Conservation (phyloP, 139 green algal genomes). For the Haematococcus lacustris region DNA sequence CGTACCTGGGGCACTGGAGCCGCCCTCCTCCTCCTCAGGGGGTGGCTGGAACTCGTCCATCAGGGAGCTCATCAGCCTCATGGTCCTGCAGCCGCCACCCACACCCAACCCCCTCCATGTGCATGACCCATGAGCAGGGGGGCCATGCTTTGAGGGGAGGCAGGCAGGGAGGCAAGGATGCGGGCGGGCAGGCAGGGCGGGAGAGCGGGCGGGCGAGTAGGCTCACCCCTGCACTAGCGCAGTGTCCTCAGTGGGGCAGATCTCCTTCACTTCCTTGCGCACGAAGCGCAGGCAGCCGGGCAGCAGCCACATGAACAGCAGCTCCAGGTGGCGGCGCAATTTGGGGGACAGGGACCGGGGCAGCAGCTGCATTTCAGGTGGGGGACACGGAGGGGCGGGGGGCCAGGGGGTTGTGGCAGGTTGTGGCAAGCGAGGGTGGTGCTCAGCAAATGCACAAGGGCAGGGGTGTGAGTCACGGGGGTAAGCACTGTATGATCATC, state of each 20-base stretch:
- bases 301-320: constrained; percentile 59
- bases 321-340: constrained; percentile 28
- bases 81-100: constrained; percentile 30
- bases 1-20: neutral
- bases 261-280: constrained; percentile 57
- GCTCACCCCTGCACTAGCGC: neutral
- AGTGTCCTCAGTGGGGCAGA: constrained; percentile 52
- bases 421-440: no score
- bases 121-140: no score
- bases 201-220: no score
- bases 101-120: neutral
- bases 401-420: no score
- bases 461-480: no score
- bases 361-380: constrained; percentile 23
- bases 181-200: no score
- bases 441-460: no score
- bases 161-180: no score
- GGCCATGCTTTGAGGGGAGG: neutral
- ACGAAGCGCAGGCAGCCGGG: constrained; percentile 45
- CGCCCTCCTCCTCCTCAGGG: neutral
- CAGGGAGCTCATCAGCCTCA: constrained; percentile 45
- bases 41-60: constrained; percentile 37
- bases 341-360: constrained; percentile 24
- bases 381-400: no score
- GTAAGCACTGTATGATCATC: no score